Evolutionary conservation across 192 early-diverging fungal genomes (phyloP).

Genomic region (Mortierella alpina): DNA sequence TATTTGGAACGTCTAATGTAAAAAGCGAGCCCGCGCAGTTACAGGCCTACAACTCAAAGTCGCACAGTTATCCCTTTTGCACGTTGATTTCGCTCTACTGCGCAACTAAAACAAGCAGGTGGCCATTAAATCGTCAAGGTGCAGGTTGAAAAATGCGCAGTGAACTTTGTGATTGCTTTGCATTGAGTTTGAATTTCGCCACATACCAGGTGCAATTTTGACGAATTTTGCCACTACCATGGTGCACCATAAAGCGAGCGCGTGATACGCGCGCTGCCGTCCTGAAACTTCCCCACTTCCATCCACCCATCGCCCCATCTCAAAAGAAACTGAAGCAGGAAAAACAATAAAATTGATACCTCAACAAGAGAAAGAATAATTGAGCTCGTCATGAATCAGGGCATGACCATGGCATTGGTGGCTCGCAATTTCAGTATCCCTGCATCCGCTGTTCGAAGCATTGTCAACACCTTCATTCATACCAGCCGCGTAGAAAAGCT

Average conservation of each 20-base stretch:
- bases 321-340: conserved; percentile 7
- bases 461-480: conserved; percentile 6
- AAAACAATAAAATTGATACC: conserved; percentile 12
- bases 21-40: no score
- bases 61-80: conserved; percentile 11
- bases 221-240: conserved; percentile 10
- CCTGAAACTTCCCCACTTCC: background rate
- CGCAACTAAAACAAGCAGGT: conserved; percentile 4
- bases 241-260: background rate
- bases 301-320: background rate
- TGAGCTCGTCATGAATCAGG: conserved; percentile 1
- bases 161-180: conserved; percentile 5
- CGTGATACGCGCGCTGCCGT: background rate
- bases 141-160: conserved; percentile 9
- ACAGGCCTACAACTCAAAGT: no score
- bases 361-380: conserved; percentile 5
- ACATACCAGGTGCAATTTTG: conserved; percentile 2
- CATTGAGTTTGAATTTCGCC: conserved; percentile 9
- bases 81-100: conserved; percentile 4
- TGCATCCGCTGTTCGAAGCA: conserved; percentile 10
- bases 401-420: conserved; percentile 8
- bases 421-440: conserved; percentile 16
- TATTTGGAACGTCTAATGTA: no score
- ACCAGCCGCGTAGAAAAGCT: conserved; percentile 10
- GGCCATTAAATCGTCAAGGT: conserved; percentile 7